These are phyloP conservation scores for Echinochloa phyllopogon DNA, from an alignment of 176 grass and related monocot species.

Conservation along the genomic window DNA sequence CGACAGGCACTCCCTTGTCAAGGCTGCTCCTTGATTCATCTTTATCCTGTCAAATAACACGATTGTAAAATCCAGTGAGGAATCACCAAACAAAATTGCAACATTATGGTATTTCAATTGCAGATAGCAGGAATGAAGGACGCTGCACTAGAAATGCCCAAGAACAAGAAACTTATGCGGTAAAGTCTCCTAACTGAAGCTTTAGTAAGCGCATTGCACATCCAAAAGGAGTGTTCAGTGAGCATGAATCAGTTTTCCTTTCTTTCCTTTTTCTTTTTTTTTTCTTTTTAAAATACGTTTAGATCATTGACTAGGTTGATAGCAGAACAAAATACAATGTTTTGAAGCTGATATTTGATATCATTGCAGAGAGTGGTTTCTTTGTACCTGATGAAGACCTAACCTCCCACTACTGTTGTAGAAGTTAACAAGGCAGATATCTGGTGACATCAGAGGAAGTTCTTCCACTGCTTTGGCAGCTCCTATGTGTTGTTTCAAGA, in stretches of 20 bases:
- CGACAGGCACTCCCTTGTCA: constrained; percentile 53
- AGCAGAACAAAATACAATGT: background rate
- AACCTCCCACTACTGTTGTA: constrained; percentile 46
- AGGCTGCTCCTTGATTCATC: constrained; percentile 49
- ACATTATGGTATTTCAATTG: background rate
- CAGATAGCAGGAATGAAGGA: background rate
- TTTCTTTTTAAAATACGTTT: background rate
- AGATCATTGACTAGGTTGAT: background rate
- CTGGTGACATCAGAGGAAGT: constrained; percentile 55
- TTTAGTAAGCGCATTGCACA: too few species aligned
- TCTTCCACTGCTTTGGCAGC: background rate
- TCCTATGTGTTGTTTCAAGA: constrained; percentile 23
- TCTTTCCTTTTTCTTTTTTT: background rate
- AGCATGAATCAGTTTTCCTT: background rate
- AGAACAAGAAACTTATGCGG: background rate
- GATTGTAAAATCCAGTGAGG: background rate
- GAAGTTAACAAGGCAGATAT: constrained; percentile 75
- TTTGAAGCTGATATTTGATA: background rate
- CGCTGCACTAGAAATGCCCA: background rate
- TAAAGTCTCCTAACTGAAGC: background rate
- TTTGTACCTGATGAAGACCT: constrained; percentile 69
- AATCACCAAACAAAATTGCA: background rate
- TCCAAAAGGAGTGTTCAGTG: background rate
- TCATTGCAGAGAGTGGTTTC: background rate
- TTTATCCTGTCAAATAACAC: constrained; percentile 53